A percentile compares a stretch with the other conserved stretches of the same genome.
Conservation (phyloP, 2,329 filamentous ascomycete species). For the Pseudocercospora fuligena region DNA sequence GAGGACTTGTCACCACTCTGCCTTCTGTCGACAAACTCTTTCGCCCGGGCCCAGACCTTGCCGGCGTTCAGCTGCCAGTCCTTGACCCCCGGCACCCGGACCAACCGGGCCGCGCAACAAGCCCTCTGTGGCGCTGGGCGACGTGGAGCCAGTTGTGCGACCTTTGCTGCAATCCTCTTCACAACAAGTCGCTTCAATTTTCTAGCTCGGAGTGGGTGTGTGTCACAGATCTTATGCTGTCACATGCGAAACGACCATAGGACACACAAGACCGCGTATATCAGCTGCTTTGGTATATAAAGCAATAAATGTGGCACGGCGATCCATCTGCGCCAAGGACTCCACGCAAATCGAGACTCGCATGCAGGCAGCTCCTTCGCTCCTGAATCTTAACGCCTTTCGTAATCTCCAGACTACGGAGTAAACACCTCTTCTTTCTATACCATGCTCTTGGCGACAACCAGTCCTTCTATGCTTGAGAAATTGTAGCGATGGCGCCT, state of each 20-base stretch:
- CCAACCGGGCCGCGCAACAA: not conserved
- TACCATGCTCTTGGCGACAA: constrained; percentile 9
- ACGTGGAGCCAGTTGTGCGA: constrained; percentile 4
- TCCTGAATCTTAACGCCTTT: constrained; percentile 2
- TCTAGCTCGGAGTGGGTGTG: not conserved
- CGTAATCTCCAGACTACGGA: not conserved
- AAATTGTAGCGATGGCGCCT: constrained; percentile 22
- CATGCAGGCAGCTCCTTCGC: constrained; percentile 7
- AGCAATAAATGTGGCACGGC: not conserved
- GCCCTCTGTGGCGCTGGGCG: not conserved
- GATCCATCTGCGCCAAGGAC: not conserved
- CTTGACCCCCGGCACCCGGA: not conserved
- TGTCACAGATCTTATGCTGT: not conserved
- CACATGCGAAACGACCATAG: not conserved
- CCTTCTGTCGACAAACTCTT: not conserved
- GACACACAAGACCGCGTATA: not conserved
- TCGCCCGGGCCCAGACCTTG: not conserved
- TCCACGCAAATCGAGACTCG: not conserved
- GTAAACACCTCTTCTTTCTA: not conserved
- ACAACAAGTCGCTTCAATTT: not conserved
- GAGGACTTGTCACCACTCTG: not conserved
- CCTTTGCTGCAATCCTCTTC: not conserved
- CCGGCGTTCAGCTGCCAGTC: not conserved
- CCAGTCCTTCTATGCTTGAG: constrained; percentile 10
- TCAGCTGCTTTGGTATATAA: not conserved